Evolutionary conservation across 2,329 filamentous ascomycete genomes (phyloP), one percentile per base, ranked within the genome.

Genomic region (Phialophora chinensis): DNA sequence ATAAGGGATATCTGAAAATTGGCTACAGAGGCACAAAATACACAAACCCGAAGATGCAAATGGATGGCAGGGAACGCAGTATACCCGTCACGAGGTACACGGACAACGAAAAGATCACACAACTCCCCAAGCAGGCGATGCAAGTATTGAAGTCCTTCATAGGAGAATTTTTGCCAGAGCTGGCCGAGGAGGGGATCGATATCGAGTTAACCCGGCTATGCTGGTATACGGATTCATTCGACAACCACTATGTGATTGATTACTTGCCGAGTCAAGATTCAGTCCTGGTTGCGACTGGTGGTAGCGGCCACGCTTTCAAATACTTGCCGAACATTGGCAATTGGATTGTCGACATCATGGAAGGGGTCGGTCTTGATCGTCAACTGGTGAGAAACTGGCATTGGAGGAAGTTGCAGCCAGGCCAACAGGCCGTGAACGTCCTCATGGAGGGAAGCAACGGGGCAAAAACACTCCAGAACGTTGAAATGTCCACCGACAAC

Each of bases 281-380:
- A 0, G 72, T 89, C 0, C 84, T 88, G 72, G 80, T 89, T 0
- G 86, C 86, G 2, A 88, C 87, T 0, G 87, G 86, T 0, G 88
- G 87, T 0, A 85, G 82, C 42, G 87, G 87, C 0, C 87, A 89
- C 74, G 87, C 80, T 0, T 89, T 88, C 74, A 89, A 88, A 71
- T 88, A 86, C 66, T 72, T 88, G 57, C 87, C 87, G 0, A 83
- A 84, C 2, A 81, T 89, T 69, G 86, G 87, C 1, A 82, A 83
- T 42, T 80, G 79, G 67, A 82, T 88, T 12, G 79, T 84, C 0
- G 82, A 87, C 67, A 80, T 82, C n/a, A 73, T 87, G 7, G 77
- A 82, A 66, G 78, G 80, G 1, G 69, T 63, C 20, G 72, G 74
- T 1, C 64, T 76, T 6, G 74, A 80, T 52, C 73, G 69, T 60